Base-by-base conservation (phyloP, 1,139 yeast genomes). In the Hanseniaspora uvarum region DNA sequence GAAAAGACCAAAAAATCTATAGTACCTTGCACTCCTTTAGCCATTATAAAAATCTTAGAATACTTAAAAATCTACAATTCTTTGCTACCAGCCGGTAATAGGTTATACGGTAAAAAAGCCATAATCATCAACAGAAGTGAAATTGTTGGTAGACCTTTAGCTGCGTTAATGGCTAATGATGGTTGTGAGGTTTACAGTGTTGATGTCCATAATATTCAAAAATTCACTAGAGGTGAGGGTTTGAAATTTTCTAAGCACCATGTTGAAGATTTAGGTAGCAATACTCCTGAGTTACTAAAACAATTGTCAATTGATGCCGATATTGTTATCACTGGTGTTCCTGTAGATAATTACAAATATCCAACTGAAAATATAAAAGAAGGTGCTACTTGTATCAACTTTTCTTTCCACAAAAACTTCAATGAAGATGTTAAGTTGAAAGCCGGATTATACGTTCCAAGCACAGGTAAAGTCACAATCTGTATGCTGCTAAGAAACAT, bases 161-260 rank as follows among this genome's bases (percentile, higher is more conserved):
- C 98, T 33, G 97, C 98, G 0, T 71, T 92, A 43, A 72, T 94
- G 60, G 98, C 98, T 26, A 92, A 92, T 63, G 98, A 92, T 64
- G 98, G 98, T 58, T 98, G 98, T 26, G 84, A 83, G 1, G 98
- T 92, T 1, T 92, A 85, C 67, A 88, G 97, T 1, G 89, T 82
- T 5, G 98, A 92, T 65, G 72, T 92, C 51, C 81, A 85, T 62
- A 86, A 88, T 58, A 81, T 87, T 58, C 97, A 92, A 68, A 81
- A 82, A 65, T 92, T 86, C 68, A 89, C 96, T 10, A 77, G 98
- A 64, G 98, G 98, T 41, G 95, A 86, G 62, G 95, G 95, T 51
- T 74, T 92, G 62, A 80, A 79, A 67, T 80, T 84, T 62, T 80
- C 78, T 57, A 81, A 89, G 64, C 98, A 92, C 68, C 84, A 82